phyloP scores from a whole-genome alignment of 1,284 basidiomycete species.

The Naganishia liquefaciens region DNA sequence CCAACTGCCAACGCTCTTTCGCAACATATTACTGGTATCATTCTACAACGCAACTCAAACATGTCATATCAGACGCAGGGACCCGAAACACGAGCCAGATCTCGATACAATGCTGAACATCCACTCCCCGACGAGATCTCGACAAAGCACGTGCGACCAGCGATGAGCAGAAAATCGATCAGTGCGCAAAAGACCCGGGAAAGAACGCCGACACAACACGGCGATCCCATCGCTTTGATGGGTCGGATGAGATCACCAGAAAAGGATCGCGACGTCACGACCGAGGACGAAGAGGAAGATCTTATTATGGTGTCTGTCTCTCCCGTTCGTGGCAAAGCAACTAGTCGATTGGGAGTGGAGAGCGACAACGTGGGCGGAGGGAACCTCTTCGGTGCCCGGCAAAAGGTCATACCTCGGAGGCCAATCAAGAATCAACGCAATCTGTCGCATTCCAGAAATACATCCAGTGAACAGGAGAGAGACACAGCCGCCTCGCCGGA shows the following conservation, averaged over 20 bases:
- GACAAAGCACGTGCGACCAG: background rate
- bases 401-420: constrained; percentile 37
- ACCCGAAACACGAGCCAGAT: constrained; percentile 14
- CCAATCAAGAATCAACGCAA: constrained; percentile 37
- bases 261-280: constrained; percentile 12
- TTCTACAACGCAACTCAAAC: background rate
- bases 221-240: constrained; percentile 22
- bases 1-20: too few species aligned
- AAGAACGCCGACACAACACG: background rate
- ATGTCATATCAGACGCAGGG: background rate
- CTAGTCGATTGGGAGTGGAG: background rate
- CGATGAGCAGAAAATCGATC: constrained; percentile 7
- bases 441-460: constrained; percentile 18
- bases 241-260: constrained; percentile 18
- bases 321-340: constrained; percentile 37
- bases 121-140: background rate
- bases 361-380: background rate
- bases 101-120: constrained; percentile 13
- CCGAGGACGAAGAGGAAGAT: constrained; percentile 46
- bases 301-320: constrained; percentile 49
- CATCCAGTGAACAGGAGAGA: constrained; percentile 10
- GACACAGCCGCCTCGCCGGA: constrained; percentile 40
- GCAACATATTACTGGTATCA: background rate
- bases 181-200: constrained; percentile 8
- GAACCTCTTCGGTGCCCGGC: background rate